Base-by-base conservation (phyloP, 805 yeast genomes). In the Saccharomycopsis amapae region DNA sequence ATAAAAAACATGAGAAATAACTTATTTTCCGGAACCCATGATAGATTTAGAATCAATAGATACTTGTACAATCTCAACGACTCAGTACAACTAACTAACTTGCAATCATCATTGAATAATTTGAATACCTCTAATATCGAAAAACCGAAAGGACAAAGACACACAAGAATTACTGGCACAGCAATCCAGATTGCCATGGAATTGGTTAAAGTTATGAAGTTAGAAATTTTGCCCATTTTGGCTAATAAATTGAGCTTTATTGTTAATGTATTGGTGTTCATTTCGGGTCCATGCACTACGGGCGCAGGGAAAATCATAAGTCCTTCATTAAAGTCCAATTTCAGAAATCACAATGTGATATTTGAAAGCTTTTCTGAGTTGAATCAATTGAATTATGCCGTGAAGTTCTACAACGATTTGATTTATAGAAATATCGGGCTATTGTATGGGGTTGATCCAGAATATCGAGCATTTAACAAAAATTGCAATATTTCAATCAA, bases 201-300 rank as follows among this genome's bases (percentile, higher is more conserved):
- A 1, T 33, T 67, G 1, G 42, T 67, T 2, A 42, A 57, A 4
- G 40, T 45, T 6, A 42, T 64, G 2, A 57, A 50, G 45, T 53
- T 53, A 18, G 54, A 44, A 23, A n/a, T 20, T 55, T 23, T 26
- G 12, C 30, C 41, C 7, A 24, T 41, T 18, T 20, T 34, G 15
- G 10, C 34, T 13, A 17, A 30, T 5, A 32, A 25, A 24, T 15
- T 31, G 4, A n/a, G 10, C 5, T 55, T 60, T 13, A 32, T 51
- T 13, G 72, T 65, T 0, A 59, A 62, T 15, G 51, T 67, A 1
- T 36, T 56, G 15, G 41, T 63, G 2, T 67, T 68, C 46, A 48
- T 61, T 4, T 54, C 64, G 23, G 74, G 73, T 0, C 73, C 75
- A 2, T 60, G 67, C 32, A 67, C 71, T 2, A 25, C 39, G 3